phyloP scores from a whole-genome alignment of 306 rosid genomes.

The Mimosa pudica region DNA sequence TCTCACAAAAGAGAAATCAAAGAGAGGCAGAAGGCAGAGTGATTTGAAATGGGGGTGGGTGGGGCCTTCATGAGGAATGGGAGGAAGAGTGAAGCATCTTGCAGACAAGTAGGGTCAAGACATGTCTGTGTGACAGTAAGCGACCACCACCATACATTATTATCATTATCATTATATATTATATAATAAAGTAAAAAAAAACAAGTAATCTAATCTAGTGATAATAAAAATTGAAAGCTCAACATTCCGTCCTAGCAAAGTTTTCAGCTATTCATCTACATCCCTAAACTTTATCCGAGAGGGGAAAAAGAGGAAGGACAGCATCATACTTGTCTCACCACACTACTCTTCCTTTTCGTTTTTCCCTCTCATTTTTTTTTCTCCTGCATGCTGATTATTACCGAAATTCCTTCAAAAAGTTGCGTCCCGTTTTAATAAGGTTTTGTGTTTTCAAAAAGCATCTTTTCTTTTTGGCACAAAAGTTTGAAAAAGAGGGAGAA shows the following conservation, averaged over 20 bases:
- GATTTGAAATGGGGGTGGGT: conserved; percentile 51
- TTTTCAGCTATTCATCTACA: conserved; percentile 19
- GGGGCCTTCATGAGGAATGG: conserved; percentile 47
- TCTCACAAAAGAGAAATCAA: conserved; percentile 19
- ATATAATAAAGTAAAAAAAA: conserved; percentile 17
- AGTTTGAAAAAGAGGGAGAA: conserved; percentile 20
- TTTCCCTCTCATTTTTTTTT: neutral
- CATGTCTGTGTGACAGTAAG: conserved; percentile 43
- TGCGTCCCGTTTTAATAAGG: conserved; percentile 6
- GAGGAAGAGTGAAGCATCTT: conserved; percentile 45
- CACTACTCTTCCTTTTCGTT: conserved; percentile 16
- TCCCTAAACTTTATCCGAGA: conserved; percentile 28
- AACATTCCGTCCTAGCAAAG: conserved; percentile 24
- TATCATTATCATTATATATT: conserved; percentile 13
- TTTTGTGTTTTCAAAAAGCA: conserved; percentile 7
- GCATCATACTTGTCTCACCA: conserved; percentile 47
- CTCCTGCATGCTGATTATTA: neutral
- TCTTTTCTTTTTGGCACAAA: neutral
- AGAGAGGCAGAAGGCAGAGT: conserved; percentile 32
- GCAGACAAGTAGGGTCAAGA: conserved; percentile 58
- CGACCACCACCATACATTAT: conserved; percentile 45
- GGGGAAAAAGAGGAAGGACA: conserved; percentile 28
- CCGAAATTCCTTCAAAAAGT: neutral
- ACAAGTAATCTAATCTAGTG: neutral
- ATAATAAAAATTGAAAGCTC: neutral